phyloP scores from a whole-genome alignment of 768 basidiomycete species.

The Brasilioporus rufonigricans region DNA sequence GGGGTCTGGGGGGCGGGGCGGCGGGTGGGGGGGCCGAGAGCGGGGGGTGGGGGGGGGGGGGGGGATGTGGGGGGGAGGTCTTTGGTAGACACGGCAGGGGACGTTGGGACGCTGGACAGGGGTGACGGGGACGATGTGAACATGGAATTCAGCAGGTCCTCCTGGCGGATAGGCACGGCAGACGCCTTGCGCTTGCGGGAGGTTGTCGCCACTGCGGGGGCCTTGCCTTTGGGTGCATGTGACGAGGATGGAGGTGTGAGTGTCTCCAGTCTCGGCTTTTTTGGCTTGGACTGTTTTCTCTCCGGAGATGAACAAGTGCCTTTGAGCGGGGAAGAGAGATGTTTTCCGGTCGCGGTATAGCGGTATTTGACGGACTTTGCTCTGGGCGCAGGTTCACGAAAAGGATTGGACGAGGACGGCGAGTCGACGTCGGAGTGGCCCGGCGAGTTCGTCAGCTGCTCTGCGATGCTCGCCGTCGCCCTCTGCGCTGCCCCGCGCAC shows the following conservation, averaged over 20 bases:
- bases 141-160: slow-evolving; percentile 4
- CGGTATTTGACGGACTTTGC: slow-evolving; percentile 32
- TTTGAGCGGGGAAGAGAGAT: slow-evolving; percentile 33
- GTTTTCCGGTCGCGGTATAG: slow-evolving; percentile 32
- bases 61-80: slow-evolving; percentile 21
- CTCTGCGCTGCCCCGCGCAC: slow-evolving; percentile 34
- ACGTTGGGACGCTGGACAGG: slow-evolving; percentile 25
- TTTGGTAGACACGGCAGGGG: slow-evolving; percentile 10
- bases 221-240: slow-evolving; percentile 12
- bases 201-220: slow-evolving; percentile 10
- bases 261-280: not conserved
- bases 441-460: slow-evolving; percentile 31
- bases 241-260: slow-evolving; percentile 12
- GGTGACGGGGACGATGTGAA: slow-evolving; percentile 24
- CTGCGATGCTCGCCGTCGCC: slow-evolving; percentile 33
- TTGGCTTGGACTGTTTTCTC: slow-evolving; percentile 16
- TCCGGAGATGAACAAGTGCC: slow-evolving; percentile 33
- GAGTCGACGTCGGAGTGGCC: slow-evolving; percentile 24
- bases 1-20: too few relatives aligned
- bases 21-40: too few relatives aligned
- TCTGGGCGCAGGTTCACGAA: slow-evolving; percentile 23
- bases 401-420: slow-evolving; percentile 17
- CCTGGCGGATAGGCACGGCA: slow-evolving; percentile 1
- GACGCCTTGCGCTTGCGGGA: slow-evolving; percentile 32
- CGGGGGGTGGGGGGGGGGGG: too few relatives aligned